Percentiles rank a stretch among this genome's conserved stretches.
phyloP scores from a whole-genome alignment of 306 rosid genomes.

The Biancaea sappan region DNA sequence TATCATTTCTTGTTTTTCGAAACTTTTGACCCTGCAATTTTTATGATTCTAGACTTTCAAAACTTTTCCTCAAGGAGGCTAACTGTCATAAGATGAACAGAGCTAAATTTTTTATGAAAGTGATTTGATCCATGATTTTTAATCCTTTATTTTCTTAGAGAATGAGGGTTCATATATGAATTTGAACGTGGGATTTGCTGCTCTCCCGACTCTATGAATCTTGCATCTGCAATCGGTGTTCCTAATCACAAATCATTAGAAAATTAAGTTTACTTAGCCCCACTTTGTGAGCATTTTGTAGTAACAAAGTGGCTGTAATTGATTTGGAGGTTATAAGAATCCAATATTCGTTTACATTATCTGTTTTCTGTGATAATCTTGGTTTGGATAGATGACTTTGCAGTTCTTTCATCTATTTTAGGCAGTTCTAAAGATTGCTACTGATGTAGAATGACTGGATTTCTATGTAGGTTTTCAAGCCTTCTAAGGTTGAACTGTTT shows the following conservation, averaged over 20 bases:
- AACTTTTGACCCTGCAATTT: background rate
- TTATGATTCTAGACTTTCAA: background rate
- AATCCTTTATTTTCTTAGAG: too few relatives aligned
- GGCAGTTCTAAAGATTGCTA: background rate
- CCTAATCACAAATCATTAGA: background rate
- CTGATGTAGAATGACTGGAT: constrained; percentile 24
- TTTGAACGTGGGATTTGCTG: too few relatives aligned
- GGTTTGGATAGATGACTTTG: background rate
- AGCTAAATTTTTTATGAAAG: background rate
- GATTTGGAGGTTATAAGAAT: background rate
- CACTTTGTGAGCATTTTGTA: background rate
- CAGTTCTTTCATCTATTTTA: constrained; percentile 1
- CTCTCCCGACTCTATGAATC: background rate
- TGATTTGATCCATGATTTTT: background rate
- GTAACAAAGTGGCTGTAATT: background rate
- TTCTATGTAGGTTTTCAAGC: constrained; percentile 63
- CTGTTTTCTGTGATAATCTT: background rate
- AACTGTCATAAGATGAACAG: background rate
- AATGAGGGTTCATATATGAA: too few relatives aligned
- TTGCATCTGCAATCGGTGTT: background rate
- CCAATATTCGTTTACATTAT: background rate
- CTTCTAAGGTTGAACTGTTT: constrained; percentile 62
- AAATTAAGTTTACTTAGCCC: background rate
- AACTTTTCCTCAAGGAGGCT: background rate
- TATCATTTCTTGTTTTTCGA: background rate